Evolutionary conservation across 306 rosid genomes (phyloP).

Genomic region (Mucuna pruriens): DNA sequence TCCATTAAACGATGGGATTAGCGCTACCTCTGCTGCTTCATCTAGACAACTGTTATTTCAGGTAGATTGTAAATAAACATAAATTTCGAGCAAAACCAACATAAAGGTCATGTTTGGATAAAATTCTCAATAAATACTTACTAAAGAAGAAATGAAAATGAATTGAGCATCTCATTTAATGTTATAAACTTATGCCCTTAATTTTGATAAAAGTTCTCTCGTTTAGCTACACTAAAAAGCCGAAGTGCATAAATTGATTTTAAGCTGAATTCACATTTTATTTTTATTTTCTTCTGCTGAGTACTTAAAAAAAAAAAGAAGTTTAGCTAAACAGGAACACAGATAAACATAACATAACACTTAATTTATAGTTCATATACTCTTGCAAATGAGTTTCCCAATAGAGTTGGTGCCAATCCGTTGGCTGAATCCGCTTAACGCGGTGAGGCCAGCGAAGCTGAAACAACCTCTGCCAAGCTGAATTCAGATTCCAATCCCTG

Average conservation of each 20-base stretch:
- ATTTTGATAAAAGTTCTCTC: too few relatives aligned
- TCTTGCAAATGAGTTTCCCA: slow-evolving; percentile 91
- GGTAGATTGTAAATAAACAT: slow-evolving; percentile 33
- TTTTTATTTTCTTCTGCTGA: too few relatives aligned
- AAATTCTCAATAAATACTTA: too few relatives aligned
- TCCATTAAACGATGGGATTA: slow-evolving; percentile 66
- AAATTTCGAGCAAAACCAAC: slow-evolving; percentile 28
- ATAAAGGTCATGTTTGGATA: too few relatives aligned
- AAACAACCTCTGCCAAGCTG: slow-evolving; percentile 62
- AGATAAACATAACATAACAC: not conserved
- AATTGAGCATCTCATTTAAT: too few relatives aligned
- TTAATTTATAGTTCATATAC: slow-evolving; percentile 45
- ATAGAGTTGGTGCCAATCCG: slow-evolving; percentile 76
- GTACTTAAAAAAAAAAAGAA: too few relatives aligned
- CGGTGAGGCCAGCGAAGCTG: slow-evolving; percentile 65
- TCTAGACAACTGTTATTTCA: slow-evolving; percentile 76
- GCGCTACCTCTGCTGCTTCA: slow-evolving; percentile 78
- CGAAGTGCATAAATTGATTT: too few relatives aligned
- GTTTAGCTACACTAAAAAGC: too few relatives aligned
- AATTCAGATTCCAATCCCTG: slow-evolving; percentile 60
- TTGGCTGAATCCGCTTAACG: slow-evolving; percentile 40
- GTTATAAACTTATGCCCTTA: too few relatives aligned
- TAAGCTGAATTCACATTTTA: too few relatives aligned
- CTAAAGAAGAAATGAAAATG: too few relatives aligned
- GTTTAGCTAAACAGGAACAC: too few relatives aligned